Conservation (phyloP, 108 stramenopile genomes). For the Skeletonema grethae region DNA sequence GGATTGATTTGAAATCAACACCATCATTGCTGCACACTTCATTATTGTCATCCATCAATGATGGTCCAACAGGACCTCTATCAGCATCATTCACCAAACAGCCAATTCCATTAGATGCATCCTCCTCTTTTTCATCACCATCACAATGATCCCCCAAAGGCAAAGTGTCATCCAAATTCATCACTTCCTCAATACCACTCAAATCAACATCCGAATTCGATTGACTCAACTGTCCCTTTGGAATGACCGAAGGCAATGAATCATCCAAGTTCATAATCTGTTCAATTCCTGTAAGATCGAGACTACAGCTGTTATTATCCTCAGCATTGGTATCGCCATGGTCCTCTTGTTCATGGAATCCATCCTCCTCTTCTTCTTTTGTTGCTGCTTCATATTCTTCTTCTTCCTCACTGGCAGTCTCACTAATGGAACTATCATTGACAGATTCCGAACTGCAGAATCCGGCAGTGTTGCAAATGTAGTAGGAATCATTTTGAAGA, state of each 20-base stretch:
- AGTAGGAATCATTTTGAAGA: constrained; percentile 9
- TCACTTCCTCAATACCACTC: constrained; percentile 1
- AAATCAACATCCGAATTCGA: constrained; percentile 6
- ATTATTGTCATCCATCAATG: background rate
- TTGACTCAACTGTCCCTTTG: background rate
- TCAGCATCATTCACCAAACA: constrained; percentile 1
- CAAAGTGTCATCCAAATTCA: background rate
- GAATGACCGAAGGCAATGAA: background rate
- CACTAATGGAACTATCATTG: constrained; percentile 10
- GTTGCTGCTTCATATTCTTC: background rate
- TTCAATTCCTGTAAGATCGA: constrained; percentile 2
- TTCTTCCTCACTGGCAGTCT: constrained; percentile 13
- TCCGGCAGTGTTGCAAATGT: background rate
- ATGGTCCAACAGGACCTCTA: background rate
- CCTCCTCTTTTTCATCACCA: background rate
- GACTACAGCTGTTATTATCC: background rate
- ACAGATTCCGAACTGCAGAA: constrained; percentile 4
- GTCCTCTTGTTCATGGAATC: background rate
- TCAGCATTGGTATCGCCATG: background rate
- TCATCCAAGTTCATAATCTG: constrained; percentile 7
- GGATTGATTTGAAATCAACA: background rate
- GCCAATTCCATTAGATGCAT: background rate
- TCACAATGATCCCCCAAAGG: background rate
- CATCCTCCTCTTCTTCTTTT: background rate
- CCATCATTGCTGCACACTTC: background rate